These are phyloP conservation scores for Rhodotorula toruloides DNA, from an alignment of 768 basidiomycete species.

Conservation along the genomic window DNA sequence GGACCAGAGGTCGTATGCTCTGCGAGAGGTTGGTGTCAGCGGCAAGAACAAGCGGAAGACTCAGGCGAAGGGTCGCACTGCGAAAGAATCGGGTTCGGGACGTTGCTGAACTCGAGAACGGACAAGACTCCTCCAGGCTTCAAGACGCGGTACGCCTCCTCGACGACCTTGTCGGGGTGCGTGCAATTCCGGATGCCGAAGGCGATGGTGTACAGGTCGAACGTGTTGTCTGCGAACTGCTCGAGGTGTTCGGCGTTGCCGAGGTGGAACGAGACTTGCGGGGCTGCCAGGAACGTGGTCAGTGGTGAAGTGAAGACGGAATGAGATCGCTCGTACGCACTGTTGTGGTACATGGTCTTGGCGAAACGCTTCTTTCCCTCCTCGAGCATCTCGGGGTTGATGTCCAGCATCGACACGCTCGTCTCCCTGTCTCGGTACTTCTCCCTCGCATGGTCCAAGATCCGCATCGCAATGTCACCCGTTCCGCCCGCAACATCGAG, in stretches of 20 bases:
- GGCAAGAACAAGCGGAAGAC: neutral
- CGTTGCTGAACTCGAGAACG: constrained; percentile 92
- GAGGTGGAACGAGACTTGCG: constrained; percentile 71
- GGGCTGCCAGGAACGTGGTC: constrained; percentile 48
- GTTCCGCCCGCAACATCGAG: constrained; percentile 97
- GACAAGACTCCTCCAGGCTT: constrained; percentile 95
- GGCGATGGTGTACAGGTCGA: constrained; percentile 96
- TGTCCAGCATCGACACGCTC: constrained; percentile 81
- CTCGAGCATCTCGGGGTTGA: constrained; percentile 90
- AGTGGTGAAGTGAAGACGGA: neutral
- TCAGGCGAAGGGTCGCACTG: constrained; percentile 57
- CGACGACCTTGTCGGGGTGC: constrained; percentile 75
- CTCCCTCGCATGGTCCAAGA: constrained; percentile 83
- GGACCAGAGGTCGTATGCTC: constrained; percentile 89
- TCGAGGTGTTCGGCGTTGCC: constrained; percentile 82
- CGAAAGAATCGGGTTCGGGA: constrained; percentile 77
- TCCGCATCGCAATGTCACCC: constrained; percentile 87
- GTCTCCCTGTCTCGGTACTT: constrained; percentile 85
- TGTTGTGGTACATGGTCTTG: constrained; percentile 96
- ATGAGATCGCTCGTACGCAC: constrained; percentile 53
- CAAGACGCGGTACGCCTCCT: constrained; percentile 84
- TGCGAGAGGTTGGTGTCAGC: constrained; percentile 44
- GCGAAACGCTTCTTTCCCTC: constrained; percentile 86
- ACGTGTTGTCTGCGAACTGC: constrained; percentile 71
- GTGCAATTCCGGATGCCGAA: constrained; percentile 98